Evolutionary conservation across 2,329 filamentous ascomycete species (phyloP).

Genomic region (Chrysosporium keratinophilum): DNA sequence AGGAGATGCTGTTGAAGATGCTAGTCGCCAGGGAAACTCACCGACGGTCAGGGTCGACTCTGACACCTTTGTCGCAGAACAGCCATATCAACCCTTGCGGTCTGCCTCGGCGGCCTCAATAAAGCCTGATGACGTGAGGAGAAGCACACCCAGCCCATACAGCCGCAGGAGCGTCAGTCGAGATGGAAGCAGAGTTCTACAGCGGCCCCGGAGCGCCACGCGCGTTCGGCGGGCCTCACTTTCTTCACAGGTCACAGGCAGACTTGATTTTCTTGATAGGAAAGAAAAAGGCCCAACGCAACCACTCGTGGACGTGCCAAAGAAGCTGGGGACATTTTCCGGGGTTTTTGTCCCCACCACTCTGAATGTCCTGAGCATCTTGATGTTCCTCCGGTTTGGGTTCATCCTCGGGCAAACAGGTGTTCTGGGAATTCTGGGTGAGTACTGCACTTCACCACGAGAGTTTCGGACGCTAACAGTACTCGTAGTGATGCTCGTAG

Average conservation of each 20-base stretch:
- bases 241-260: conserved; percentile 14
- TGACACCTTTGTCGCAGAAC: background rate
- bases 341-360: conserved; percentile 83
- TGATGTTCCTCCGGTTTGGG: conserved; percentile 86
- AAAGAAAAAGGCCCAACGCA: conserved; percentile 25
- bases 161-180: background rate
- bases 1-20: background rate
- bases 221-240: conserved; percentile 15
- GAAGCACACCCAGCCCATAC: background rate
- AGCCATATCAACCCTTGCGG: conserved; percentile 5
- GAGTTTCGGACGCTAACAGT: conserved; percentile 16
- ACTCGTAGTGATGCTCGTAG: conserved; percentile 54
- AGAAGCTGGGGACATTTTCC: conserved; percentile 65
- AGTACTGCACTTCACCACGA: conserved; percentile 21
- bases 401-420: conserved; percentile 73
- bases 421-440: conserved; percentile 68
- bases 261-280: conserved; percentile 21
- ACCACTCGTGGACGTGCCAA: conserved; percentile 24
- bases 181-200: background rate
- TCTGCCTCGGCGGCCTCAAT: conserved; percentile 1
- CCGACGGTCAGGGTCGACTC: background rate
- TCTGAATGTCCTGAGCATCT: conserved; percentile 76
- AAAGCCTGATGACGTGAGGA: background rate
- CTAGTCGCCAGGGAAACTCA: background rate
- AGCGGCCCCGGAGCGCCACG: conserved; percentile 9